A percentile compares a stretch with the other conserved stretches of the same genome.
phyloP scores from a whole-genome alignment of 2,329 filamentous ascomycete genomes.

The Cladosporium velox region DNA sequence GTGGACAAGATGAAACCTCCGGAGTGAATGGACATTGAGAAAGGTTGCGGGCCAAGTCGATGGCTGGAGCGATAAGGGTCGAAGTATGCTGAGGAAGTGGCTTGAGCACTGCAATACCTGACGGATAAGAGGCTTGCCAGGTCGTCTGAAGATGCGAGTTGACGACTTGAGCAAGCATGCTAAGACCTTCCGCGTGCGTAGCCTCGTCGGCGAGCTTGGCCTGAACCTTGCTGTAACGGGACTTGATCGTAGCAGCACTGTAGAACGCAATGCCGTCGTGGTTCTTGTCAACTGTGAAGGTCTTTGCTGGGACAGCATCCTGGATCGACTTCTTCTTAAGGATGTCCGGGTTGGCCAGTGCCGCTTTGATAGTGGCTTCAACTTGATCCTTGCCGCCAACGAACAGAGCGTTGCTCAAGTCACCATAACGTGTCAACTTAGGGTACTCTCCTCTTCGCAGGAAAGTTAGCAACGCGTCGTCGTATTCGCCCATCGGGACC shows the following conservation, averaged over 20 bases:
- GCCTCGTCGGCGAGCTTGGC: conserved; percentile 58
- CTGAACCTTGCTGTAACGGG: conserved; percentile 67
- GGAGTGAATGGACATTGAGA: conserved; percentile 73
- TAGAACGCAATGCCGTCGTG: conserved; percentile 78
- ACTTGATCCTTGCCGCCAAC: conserved; percentile 63
- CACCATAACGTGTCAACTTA: conserved; percentile 71
- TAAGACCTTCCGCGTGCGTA: conserved; percentile 60
- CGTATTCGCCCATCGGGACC: conserved; percentile 77
- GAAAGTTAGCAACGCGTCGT: conserved; percentile 71
- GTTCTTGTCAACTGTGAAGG: conserved; percentile 65
- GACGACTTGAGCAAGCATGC: conserved; percentile 71
- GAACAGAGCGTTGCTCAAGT: conserved; percentile 70
- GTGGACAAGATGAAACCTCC: conserved; percentile 76
- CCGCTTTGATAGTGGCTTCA: conserved; percentile 45
- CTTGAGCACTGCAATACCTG: conserved; percentile 79
- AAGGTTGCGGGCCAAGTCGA: conserved; percentile 73
- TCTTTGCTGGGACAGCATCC: conserved; percentile 59
- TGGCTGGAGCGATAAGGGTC: conserved; percentile 67
- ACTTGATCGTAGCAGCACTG: conserved; percentile 60
- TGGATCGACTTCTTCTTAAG: conserved; percentile 65
- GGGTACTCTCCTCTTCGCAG: conserved; percentile 76
- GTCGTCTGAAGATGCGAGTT: conserved; percentile 81
- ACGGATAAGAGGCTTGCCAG: conserved; percentile 77
- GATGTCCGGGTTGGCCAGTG: conserved; percentile 53
- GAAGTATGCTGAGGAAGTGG: conserved; percentile 76